Evolutionary conservation across 1,139 yeast species (phyloP).

Genomic region (Nematodospora anomalae): DNA sequence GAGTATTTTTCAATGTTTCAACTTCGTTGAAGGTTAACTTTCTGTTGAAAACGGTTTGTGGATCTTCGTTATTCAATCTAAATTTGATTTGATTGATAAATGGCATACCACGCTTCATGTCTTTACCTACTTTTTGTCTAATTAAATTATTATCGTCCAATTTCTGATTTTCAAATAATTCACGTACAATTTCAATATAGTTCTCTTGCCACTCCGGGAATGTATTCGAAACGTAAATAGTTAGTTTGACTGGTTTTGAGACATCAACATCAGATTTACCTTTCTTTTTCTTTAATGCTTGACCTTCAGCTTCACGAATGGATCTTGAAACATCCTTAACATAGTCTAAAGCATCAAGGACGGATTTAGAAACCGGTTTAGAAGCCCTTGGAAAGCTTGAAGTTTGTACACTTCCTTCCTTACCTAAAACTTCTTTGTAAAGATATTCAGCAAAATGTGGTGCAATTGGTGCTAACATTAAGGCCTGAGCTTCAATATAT

Average conservation of each 20-base stretch:
- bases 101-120: constrained; percentile 97
- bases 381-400: constrained; percentile 77
- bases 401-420: constrained; percentile 62
- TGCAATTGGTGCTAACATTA: constrained; percentile 86
- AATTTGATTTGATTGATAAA: constrained; percentile 83
- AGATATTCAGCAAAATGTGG: constrained; percentile 94
- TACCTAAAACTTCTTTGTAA: constrained; percentile 76
- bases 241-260: constrained; percentile 68
- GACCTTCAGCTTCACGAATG: constrained; percentile 91
- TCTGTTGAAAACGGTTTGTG: constrained; percentile 82
- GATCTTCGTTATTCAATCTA: constrained; percentile 66
- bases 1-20: constrained; percentile 60
- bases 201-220: constrained; percentile 97
- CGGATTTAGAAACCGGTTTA: constrained; percentile 60
- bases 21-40: constrained; percentile 80
- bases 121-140: constrained; percentile 67
- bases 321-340: constrained; percentile 76
- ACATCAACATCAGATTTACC: constrained; percentile 74
- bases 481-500: constrained; percentile 82
- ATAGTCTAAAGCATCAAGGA: constrained; percentile 71
- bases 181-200: constrained; percentile 81
- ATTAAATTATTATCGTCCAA: constrained; percentile 62
- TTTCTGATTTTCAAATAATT: constrained; percentile 64
- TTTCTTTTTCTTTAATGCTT: constrained; percentile 87
- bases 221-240: constrained; percentile 69